These are phyloP conservation scores for Hibiscus syriacus DNA, from an alignment of 345 rosid species.

Conservation along the genomic window DNA sequence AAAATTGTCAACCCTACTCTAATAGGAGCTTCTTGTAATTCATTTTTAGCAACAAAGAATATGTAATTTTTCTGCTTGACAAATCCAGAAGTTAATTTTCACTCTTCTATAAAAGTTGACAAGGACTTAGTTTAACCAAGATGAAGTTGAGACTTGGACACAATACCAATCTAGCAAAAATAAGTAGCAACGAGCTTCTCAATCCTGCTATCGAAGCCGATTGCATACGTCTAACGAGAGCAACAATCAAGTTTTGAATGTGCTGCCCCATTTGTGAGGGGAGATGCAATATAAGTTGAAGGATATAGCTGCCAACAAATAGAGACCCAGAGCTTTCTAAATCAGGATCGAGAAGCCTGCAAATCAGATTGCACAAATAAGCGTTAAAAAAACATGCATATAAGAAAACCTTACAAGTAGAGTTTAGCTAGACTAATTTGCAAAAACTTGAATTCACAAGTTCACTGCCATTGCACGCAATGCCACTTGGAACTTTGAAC, in stretches of 20 bases:
- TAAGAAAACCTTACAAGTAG: not conserved
- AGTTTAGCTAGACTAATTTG: not conserved
- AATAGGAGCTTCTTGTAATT: not conserved
- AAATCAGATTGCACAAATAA: conserved; percentile 13
- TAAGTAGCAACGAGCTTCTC: conserved; percentile 70
- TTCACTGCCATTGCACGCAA: not conserved
- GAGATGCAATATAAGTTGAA: conserved; percentile 90
- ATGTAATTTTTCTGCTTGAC: not conserved
- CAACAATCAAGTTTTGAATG: conserved; percentile 61
- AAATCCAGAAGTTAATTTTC: not conserved
- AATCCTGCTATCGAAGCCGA: conserved; percentile 71
- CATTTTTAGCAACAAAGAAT: not conserved
- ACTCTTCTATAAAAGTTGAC: not conserved
- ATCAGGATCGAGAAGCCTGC: conserved; percentile 87
- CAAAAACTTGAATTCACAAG: conserved; percentile 1
- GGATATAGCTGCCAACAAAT: conserved; percentile 78
- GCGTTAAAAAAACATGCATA: conserved; percentile 11
- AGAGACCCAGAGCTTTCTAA: no score
- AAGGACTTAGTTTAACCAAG: no score
- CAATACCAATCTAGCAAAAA: conserved; percentile 90
- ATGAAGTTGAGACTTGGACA: not conserved
- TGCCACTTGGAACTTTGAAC: not conserved
- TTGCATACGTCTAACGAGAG: conserved; percentile 84
- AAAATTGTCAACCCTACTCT: not conserved
- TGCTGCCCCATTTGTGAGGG: conserved; percentile 84